phyloP scores from a whole-genome alignment of 345 rosid genomes.

The Anacardium occidentale region DNA sequence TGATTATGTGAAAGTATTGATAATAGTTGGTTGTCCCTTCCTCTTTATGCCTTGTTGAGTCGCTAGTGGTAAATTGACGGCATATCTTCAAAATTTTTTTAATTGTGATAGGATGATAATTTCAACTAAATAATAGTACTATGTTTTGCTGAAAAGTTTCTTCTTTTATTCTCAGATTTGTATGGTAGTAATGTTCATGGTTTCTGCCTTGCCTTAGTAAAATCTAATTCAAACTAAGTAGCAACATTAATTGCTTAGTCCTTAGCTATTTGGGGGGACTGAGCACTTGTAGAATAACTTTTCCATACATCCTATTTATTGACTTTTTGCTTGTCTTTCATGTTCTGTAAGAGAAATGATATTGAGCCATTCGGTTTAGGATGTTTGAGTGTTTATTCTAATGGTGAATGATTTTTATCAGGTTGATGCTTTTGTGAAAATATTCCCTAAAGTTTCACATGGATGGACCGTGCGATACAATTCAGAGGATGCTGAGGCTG shows the following conservation, averaged over 20 bases:
- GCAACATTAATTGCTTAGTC: background rate
- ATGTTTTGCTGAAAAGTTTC: background rate
- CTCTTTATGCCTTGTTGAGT: background rate
- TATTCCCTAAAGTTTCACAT: constrained; percentile 66
- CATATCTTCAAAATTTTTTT: background rate
- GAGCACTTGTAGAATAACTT: background rate
- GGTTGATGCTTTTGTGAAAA: constrained; percentile 64
- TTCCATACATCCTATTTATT: background rate
- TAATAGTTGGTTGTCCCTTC: background rate
- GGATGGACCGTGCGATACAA: constrained; percentile 77
- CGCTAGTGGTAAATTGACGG: background rate
- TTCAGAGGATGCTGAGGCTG: constrained; percentile 43
- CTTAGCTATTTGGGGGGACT: background rate
- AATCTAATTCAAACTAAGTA: background rate
- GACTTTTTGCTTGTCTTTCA: background rate
- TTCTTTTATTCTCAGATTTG: background rate
- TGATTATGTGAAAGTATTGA: background rate
- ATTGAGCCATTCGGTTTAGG: background rate
- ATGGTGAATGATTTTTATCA: constrained; percentile 18
- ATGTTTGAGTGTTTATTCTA: background rate
- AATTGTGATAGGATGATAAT: background rate
- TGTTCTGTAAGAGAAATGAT: background rate
- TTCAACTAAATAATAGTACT: too few species aligned
- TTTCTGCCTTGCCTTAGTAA: background rate
- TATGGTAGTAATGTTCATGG: background rate